A percentile compares a stretch with the other conserved stretches of the same genome.
Conservation (phyloP, 2,329 filamentous ascomycete species). For the Cladosporium cucumerinum region DNA sequence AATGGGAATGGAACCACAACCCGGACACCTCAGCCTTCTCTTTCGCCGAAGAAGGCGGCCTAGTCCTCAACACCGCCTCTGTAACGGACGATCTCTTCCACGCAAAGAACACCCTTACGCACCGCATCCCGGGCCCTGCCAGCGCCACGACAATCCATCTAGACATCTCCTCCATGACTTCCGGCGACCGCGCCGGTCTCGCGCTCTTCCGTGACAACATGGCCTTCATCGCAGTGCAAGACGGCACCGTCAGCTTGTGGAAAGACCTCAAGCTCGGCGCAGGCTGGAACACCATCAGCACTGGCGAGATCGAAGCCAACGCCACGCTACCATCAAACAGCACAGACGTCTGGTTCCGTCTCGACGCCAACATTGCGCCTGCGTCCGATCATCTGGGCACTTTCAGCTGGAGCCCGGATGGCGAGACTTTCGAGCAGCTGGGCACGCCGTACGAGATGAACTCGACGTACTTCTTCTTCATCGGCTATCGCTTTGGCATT, state of each 20-base stretch:
- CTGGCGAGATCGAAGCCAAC: constrained; percentile 30
- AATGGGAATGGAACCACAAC: constrained; percentile 64
- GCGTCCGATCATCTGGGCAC: constrained; percentile 29
- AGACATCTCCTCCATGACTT: constrained; percentile 48
- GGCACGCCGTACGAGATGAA: constrained; percentile 34
- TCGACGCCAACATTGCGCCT: constrained; percentile 38
- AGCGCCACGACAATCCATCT: constrained; percentile 50
- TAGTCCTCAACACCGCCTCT: constrained; percentile 50
- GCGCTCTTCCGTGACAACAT: constrained; percentile 53
- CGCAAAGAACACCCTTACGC: constrained; percentile 43
- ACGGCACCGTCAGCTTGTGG: constrained; percentile 37
- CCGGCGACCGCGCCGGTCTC: constrained; percentile 53
- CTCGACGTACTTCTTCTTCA: constrained; percentile 39
- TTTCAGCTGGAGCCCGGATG: constrained; percentile 40
- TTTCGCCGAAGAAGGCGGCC: constrained; percentile 36
- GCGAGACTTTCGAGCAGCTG: constrained; percentile 32
- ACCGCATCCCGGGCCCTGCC: constrained; percentile 40
- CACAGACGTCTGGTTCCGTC: constrained; percentile 33
- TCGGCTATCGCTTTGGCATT: constrained; percentile 39
- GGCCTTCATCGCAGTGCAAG: constrained; percentile 53
- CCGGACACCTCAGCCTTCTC: constrained; percentile 48
- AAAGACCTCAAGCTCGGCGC: constrained; percentile 38
- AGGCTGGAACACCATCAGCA: constrained; percentile 34
- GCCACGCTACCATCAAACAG: constrained; percentile 17
- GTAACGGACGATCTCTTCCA: constrained; percentile 51